Base-by-base conservation (phyloP, 768 basidiomycete species). In the Kwoniella heveanensis region DNA sequence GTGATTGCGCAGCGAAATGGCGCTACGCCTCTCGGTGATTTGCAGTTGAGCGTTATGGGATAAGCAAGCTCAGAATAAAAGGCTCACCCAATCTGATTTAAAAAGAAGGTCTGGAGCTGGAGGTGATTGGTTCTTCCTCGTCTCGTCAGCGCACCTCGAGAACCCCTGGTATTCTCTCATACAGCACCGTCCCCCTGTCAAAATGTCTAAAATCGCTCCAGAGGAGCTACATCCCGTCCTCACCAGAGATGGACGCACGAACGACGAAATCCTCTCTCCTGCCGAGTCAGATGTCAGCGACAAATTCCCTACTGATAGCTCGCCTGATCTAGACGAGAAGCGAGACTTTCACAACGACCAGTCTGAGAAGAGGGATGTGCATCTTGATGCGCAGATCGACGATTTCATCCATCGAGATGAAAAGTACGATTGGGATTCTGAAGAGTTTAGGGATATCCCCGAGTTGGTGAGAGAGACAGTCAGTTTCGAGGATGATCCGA, bases 401-500 rank as follows among this genome's bases (percentile, higher is more conserved):
- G 51, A 52, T 52, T 52, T 52, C 51, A 52, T 30, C 51, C 51
- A 30, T 29, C 25, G 39, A 44, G 39, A 44, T 19, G 39, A 44
- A 17, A 44, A 56, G 25, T 62, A 62, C 17, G 61, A 62, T 50
- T 62, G 52, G 52, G 54, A 62, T 17, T 62, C 61, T 1, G 61
- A 62, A n/a, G 61, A 62, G 22, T 62, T 62, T 29, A 51, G 22
- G 6, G 44, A 56, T 36, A 62, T 62, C 4, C 61, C 61, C 0
- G 61, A 62, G 19, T 17, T 62, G 25, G 61, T 62, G 5, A 21
- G 61, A 4, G 44, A 62, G 24, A 54, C 54, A 15, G 61, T 62
- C 46, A 56, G 61, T 25, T 62, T 62, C 25, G 61, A 62, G 49
- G 61, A 62, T 25, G 53, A 62, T 36, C 52, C 52, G 25, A 62